These are phyloP conservation scores for Lagerstroemia speciosa DNA, from an alignment of 345 rosid genomes.

Conservation along the genomic window DNA sequence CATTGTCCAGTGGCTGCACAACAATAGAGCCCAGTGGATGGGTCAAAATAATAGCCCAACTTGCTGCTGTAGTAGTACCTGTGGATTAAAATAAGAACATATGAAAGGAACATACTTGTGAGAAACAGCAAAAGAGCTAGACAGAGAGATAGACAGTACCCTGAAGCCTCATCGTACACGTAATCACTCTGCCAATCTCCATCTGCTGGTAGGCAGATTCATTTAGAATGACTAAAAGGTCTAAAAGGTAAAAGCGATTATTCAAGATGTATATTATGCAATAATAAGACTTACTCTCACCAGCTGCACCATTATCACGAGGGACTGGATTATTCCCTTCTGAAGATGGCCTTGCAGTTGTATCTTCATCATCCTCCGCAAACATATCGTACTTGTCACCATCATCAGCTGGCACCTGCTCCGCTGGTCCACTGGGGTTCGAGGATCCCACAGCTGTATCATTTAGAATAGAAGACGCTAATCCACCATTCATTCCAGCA, in stretches of 20 bases:
- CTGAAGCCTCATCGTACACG: conserved; percentile 79
- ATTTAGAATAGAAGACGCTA: conserved; percentile 15
- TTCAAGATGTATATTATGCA: neutral
- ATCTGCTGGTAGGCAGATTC: conserved; percentile 31
- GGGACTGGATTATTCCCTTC: conserved; percentile 17
- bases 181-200: conserved; percentile 55
- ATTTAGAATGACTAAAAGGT: neutral
- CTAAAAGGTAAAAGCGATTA: conserved; percentile 6
- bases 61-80: conserved; percentile 94
- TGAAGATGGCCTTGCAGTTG: conserved; percentile 27
- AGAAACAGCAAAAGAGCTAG: neutral
- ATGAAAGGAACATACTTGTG: neutral
- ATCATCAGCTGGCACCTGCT: conserved; percentile 19
- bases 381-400: conserved; percentile 66
- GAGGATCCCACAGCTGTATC: conserved; percentile 20
- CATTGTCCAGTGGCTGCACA: conserved; percentile 80
- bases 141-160: conserved; percentile 32
- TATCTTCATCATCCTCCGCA: conserved; percentile 62
- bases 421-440: conserved; percentile 18
- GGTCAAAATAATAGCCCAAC: conserved; percentile 82
- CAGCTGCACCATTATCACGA: conserved; percentile 14
- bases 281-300: conserved; percentile 27
- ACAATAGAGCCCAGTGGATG: conserved; percentile 73
- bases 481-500: conserved; percentile 16
- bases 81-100: conserved; percentile 6